Evolutionary conservation across 176 grass and related monocot species (phyloP).

Genomic region (Puya raimondii): DNA sequence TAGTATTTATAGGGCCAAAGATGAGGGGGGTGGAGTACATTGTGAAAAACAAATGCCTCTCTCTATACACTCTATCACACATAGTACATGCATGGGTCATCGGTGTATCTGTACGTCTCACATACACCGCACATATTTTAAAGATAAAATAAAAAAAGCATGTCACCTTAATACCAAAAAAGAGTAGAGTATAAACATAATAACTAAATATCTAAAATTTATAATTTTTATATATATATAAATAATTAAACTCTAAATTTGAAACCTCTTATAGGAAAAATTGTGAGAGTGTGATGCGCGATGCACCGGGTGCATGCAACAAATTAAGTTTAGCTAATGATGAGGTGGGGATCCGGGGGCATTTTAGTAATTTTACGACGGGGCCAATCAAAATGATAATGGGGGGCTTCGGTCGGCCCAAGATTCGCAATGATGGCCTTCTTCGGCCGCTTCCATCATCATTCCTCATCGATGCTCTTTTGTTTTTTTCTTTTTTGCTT

Average conservation of each 20-base stretch:
- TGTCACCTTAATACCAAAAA: too few relatives aligned
- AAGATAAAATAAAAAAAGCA: too few relatives aligned
- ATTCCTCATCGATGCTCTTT: constrained; percentile 7
- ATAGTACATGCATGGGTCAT: neutral
- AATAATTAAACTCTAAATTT: too few relatives aligned
- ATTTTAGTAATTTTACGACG: neutral
- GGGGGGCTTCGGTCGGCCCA: constrained; percentile 4
- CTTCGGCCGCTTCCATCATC: constrained; percentile 1
- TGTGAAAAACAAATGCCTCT: neutral
- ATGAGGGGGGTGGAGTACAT: neutral
- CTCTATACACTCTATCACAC: neutral
- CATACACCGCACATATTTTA: too few relatives aligned
- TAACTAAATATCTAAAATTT: too few relatives aligned
- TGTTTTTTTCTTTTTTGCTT: neutral
- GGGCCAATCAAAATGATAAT: neutral
- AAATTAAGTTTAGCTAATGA: neutral
- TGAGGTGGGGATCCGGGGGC: neutral
- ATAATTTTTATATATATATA: too few relatives aligned
- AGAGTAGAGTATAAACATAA: too few relatives aligned
- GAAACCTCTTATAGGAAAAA: too few relatives aligned
- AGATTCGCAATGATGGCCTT: constrained; percentile 14
- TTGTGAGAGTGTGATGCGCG: too few relatives aligned
- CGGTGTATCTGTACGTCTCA: neutral
- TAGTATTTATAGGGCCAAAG: constrained; percentile 8
- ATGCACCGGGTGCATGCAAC: too few relatives aligned